Conservation (phyloP, 2,329 filamentous ascomycete genomes). For the Plenodomus lindquistii region DNA sequence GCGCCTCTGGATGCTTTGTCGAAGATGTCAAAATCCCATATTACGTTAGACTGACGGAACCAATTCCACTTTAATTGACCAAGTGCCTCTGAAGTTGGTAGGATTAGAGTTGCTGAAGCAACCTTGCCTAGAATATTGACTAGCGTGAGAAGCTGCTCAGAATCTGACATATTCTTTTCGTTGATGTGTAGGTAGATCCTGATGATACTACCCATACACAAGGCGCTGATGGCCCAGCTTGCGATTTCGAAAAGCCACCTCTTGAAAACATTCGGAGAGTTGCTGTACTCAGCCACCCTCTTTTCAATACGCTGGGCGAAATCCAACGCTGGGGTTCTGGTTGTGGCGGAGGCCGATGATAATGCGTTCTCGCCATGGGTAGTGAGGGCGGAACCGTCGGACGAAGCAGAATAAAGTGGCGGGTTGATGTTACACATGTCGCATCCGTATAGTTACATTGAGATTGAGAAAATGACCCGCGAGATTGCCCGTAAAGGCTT, state of each 20-base stretch:
- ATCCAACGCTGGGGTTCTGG: no score
- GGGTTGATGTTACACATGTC: no score
- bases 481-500: no score
- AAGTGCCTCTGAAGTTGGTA: constrained; percentile 29
- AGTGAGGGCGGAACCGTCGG: no score
- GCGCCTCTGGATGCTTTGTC: constrained; percentile 26
- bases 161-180: not conserved
- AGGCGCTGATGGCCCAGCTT: constrained; percentile 15
- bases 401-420: no score
- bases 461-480: no score
- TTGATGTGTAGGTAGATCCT: no score
- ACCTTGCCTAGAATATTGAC: constrained; percentile 20
- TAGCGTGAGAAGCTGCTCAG: constrained; percentile 4
- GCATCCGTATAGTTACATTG: no score
- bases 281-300: constrained; percentile 24
- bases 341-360: no score
- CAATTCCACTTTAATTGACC: constrained; percentile 36
- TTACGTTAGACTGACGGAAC: constrained; percentile 17
- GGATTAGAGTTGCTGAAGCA: constrained; percentile 20
- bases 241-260: constrained; percentile 33
- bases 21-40: constrained; percentile 40
- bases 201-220: constrained; percentile 12
- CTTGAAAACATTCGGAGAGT: constrained; percentile 19
- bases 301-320: constrained; percentile 24
- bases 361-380: no score